phyloP scores from a whole-genome alignment of 306 rosid species.

The Lupinus albus region DNA sequence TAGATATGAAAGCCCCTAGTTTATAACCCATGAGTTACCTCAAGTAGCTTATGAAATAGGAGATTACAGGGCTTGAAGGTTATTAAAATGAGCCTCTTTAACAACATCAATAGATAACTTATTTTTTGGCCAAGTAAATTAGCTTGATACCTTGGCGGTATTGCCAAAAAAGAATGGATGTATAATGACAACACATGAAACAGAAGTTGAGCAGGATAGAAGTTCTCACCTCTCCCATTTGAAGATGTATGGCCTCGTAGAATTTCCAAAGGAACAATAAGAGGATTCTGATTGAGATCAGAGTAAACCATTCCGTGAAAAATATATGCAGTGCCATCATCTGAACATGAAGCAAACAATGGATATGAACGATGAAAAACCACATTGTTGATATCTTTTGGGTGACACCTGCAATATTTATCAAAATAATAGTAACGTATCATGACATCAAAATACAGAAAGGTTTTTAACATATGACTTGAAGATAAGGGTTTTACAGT shows the following conservation, averaged over 20 bases:
- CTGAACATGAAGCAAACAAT: constrained; percentile 89
- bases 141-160: too few species aligned
- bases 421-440: constrained; percentile 25
- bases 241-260: constrained; percentile 76
- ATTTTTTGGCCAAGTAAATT: too few species aligned
- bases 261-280: constrained; percentile 82
- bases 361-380: constrained; percentile 79
- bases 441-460: constrained; percentile 18
- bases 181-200: too few species aligned
- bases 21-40: too few species aligned
- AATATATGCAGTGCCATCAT: constrained; percentile 81
- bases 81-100: too few species aligned
- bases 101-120: too few species aligned
- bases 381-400: constrained; percentile 81
- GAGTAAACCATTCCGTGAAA: constrained; percentile 95
- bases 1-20: too few species aligned
- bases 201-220: not conserved
- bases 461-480: too few species aligned
- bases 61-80: too few species aligned
- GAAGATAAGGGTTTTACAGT: too few species aligned
- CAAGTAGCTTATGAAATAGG: too few species aligned
- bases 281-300: constrained; percentile 90
- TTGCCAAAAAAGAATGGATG: too few species aligned
- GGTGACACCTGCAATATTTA: constrained; percentile 74
- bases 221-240: constrained; percentile 79